Conservation (phyloP, 805 yeast genomes). For the Yarrowia divulgata region DNA sequence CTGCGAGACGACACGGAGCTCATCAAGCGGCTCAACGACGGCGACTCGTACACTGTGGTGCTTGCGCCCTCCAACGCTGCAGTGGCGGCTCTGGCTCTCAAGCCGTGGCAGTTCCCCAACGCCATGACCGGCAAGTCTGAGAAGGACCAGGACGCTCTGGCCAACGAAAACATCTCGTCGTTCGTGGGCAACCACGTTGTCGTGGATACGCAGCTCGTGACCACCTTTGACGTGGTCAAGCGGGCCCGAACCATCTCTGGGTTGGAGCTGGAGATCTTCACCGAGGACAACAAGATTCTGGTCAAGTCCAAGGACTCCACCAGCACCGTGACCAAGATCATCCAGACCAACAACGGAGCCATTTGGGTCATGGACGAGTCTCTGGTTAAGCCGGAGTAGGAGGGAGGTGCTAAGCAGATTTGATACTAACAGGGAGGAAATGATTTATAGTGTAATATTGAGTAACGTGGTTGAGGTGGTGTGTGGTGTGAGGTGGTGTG, state of each 20-base stretch:
- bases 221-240: slow-evolving; percentile 25
- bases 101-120: slow-evolving; percentile 87
- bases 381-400: slow-evolving; percentile 40
- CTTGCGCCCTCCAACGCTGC: slow-evolving; percentile 78
- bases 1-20: slow-evolving; percentile 67
- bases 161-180: slow-evolving; percentile 59
- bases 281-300: slow-evolving; percentile 31
- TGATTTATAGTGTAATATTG: slow-evolving; percentile 18
- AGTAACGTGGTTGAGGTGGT: too few relatives aligned
- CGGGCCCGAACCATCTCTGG: slow-evolving; percentile 46
- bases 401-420: neutral
- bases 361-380: slow-evolving; percentile 47
- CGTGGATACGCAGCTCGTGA: slow-evolving; percentile 15
- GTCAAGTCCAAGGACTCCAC: slow-evolving; percentile 40
- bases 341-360: slow-evolving; percentile 45
- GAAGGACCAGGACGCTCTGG: slow-evolving; percentile 57
- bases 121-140: slow-evolving; percentile 54
- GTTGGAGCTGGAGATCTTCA: slow-evolving; percentile 34
- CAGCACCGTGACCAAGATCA: slow-evolving; percentile 33
- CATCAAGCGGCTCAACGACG: slow-evolving; percentile 57
- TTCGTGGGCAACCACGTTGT: slow-evolving; percentile 71
- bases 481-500: too few relatives aligned
- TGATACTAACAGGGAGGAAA: slow-evolving; percentile 13
- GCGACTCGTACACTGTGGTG: slow-evolving; percentile 57
- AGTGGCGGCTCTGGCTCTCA: slow-evolving; percentile 56